Base-by-base conservation (phyloP, 306 rosid species). In the Alnus glutinosa region DNA sequence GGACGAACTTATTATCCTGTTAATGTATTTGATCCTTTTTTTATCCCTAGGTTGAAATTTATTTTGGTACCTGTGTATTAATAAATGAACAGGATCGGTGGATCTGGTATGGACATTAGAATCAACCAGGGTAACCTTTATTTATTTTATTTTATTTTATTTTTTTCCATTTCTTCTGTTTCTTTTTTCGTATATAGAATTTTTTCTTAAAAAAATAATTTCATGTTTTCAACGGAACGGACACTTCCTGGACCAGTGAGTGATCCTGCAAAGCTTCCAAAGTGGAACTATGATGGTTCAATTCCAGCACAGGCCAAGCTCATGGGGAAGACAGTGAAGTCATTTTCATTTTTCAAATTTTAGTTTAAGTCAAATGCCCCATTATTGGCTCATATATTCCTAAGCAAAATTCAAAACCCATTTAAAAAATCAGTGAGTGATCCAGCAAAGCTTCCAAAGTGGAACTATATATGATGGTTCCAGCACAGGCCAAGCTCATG, bases 281-380 rank as follows among this genome's bases (percentile, higher is more conserved):
- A 86, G 72, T 89, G 90, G 92, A 89, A 89, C 83, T 89, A 82
- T 34, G 92, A 89, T 76, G 94, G 94, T 0, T n/a, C n/a, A n/a
- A n/a, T n/a, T 90, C 94, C 39, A 90, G 94, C 86, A 90, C 94
- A 72, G 78, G 89, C 36, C 94, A 90, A 81, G 94, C 94, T 78
- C 89, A 87, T 23, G 94, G 94, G 18, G 76, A 88, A 49, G 94
- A 90, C 73, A 90, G 92, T 83, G 94, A 90, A 90, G 88, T 88
- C 74, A 90, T 90, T 57, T 74, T 90, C 28, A 23, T 23, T 23
- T 23, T 23, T 23, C 28, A 23, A 23, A 23, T 23, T 23, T 23
- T 23, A 23, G 28, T 23, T 23, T 23, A 23, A 23, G 28, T 23
- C 28, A 23, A 23, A 23, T 23, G 28, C 28, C 28, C 28, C 28